Percentiles rank a stretch among this genome's conserved stretches.
phyloP scores from a whole-genome alignment of 345 rosid species.

The Melastoma malabathricum region DNA sequence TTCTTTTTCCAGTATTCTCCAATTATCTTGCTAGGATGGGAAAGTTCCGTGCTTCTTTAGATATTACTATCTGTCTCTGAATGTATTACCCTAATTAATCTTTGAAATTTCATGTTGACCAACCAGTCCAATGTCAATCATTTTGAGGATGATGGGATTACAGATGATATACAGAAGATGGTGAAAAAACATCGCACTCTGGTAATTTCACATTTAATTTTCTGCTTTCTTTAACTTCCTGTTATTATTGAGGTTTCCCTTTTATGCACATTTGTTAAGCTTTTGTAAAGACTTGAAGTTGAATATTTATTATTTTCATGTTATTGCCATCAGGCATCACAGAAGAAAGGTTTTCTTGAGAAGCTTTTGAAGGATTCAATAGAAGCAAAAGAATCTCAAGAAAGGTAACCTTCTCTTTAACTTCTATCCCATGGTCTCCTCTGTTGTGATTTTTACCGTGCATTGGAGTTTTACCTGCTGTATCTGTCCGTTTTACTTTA shows the following conservation, averaged over 20 bases:
- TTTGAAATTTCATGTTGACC: too few relatives aligned
- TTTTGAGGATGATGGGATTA: conserved; percentile 51
- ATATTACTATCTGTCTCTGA: too few relatives aligned
- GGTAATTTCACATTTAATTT: conserved; percentile 30
- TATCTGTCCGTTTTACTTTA: neutral
- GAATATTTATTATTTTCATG: neutral
- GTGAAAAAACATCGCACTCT: conserved; percentile 47
- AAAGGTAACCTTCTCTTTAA: conserved; percentile 37
- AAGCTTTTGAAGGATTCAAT: conserved; percentile 46
- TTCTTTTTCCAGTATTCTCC: too few relatives aligned
- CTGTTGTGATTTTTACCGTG: conserved; percentile 1
- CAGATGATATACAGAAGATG: conserved; percentile 40
- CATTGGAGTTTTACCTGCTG: neutral
- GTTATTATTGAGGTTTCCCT: conserved; percentile 2
- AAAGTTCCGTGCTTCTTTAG: too few relatives aligned
- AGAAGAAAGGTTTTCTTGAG: conserved; percentile 54
- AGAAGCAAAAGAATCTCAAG: conserved; percentile 54
- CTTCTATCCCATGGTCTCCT: conserved; percentile 4
- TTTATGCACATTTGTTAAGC: neutral
- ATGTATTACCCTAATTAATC: too few relatives aligned
- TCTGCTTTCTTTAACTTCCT: conserved; percentile 5
- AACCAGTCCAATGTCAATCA: conserved; percentile 37
- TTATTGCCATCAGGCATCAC: conserved; percentile 31
- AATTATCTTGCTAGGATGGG: too few relatives aligned
- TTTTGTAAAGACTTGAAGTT: conserved; percentile 1